Percentiles rank a stretch among this genome's conserved stretches.
Evolutionary conservation across 768 basidiomycete genomes (phyloP).

Genomic region (Lactarius vividus): DNA sequence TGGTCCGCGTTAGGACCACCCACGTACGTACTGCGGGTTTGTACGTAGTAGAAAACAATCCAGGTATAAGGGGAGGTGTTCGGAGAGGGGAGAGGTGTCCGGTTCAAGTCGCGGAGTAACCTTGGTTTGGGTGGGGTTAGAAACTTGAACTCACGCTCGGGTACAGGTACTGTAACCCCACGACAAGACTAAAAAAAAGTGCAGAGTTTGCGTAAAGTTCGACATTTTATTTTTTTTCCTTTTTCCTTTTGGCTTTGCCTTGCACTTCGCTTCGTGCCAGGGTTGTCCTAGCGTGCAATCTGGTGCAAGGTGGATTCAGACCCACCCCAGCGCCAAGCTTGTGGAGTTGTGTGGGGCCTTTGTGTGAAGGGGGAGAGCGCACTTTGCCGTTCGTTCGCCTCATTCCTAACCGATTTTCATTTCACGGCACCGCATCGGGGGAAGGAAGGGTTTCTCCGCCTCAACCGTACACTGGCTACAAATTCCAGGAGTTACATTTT

Average conservation of each 20-base stretch:
- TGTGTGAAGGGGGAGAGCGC: conserved; percentile 4
- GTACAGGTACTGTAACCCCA: not conserved
- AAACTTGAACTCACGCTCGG: not conserved
- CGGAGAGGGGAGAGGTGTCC: not conserved
- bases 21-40: not conserved
- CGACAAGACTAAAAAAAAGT: not conserved
- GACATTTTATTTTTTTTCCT: not conserved
- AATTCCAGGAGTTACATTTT: not conserved
- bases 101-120: not conserved
- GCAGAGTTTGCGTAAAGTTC: not conserved
- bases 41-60: not conserved
- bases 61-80: not conserved
- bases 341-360: conserved; percentile 13
- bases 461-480: not conserved
- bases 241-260: not conserved
- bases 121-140: not conserved
- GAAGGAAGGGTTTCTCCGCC: not conserved
- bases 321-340: not conserved
- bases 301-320: not conserved
- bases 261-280: not conserved
- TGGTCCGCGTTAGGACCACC: not conserved
- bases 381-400: conserved; percentile 6
- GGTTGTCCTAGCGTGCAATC: not conserved
- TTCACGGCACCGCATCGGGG: conserved; percentile 10
- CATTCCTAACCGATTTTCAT: not conserved